Conservation (phyloP, 2,329 filamentous ascomycete species). For the Colletotrichum tamarilloi region DNA sequence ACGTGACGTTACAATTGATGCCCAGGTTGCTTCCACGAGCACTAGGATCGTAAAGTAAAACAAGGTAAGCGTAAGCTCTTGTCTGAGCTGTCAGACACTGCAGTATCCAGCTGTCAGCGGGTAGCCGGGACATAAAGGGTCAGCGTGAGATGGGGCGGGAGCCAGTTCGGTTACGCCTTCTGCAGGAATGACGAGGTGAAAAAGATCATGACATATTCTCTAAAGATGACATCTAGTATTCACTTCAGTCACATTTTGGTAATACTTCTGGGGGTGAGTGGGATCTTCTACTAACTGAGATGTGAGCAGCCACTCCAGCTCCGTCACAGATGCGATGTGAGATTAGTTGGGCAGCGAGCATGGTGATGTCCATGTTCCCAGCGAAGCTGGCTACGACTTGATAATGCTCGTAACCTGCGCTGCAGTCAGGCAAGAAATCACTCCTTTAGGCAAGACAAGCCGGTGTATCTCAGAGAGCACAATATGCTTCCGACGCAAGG, state of each 20-base stretch:
- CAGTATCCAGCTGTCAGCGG: not conserved
- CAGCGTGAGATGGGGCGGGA: not conserved
- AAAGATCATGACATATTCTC: not conserved
- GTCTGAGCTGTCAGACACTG: constrained; percentile 17
- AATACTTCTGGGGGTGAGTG: too few species aligned
- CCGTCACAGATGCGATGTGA: not conserved
- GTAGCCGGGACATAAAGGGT: constrained; percentile 11
- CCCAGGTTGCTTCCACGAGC: not conserved
- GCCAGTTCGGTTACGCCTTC: not conserved
- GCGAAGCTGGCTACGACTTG: not conserved
- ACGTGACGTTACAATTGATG: not conserved
- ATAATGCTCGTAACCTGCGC: not conserved
- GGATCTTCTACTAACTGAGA: rapidly evolving
- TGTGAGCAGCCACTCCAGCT: not conserved
- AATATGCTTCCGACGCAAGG: constrained; percentile 14
- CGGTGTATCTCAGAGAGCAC: not conserved
- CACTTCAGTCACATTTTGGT: not conserved
- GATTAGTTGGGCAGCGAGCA: not conserved
- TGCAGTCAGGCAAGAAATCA: not conserved
- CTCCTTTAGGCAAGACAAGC: not conserved
- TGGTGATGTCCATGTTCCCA: not conserved
- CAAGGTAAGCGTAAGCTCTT: not conserved
- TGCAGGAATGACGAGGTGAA: not conserved
- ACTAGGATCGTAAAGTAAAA: not conserved
- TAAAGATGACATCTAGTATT: not conserved